Conservation (phyloP, 768 basidiomycete species). For the Favolaschia claudopus region DNA sequence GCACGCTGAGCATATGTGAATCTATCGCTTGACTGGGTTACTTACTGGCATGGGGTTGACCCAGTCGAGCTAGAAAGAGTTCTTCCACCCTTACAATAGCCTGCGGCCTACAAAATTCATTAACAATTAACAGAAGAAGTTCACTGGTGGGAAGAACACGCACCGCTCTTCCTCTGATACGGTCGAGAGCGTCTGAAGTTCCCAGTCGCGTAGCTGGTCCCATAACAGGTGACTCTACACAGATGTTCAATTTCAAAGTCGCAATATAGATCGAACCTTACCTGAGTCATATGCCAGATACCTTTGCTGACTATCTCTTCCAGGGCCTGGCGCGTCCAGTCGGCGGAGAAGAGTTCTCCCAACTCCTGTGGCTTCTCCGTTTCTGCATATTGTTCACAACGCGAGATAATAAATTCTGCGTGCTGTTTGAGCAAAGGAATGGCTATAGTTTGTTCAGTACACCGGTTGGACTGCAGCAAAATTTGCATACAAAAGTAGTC, state of each 20-base stretch:
- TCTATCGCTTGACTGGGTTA: slow-evolving; percentile 3
- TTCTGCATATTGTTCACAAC: slow-evolving; percentile 49
- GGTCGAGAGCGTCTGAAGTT: slow-evolving; percentile 65
- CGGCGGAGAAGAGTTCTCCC: slow-evolving; percentile 64
- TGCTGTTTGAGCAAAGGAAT: slow-evolving; percentile 77
- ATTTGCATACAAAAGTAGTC: slow-evolving; percentile 81
- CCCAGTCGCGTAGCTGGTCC: slow-evolving; percentile 79
- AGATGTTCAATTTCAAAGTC: neutral
- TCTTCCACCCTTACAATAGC: slow-evolving; percentile 61
- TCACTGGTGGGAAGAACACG: neutral
- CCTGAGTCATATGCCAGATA: slow-evolving; percentile 69
- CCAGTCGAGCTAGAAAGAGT: slow-evolving; percentile 70
- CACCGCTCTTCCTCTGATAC: slow-evolving; percentile 57
- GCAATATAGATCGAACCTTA: slow-evolving; percentile 32
- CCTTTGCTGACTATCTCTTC: slow-evolving; percentile 63
- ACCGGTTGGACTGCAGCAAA: neutral
- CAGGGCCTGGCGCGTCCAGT: slow-evolving; percentile 68
- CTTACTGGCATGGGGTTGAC: slow-evolving; percentile 79
- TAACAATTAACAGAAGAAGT: slow-evolving; percentile 11
- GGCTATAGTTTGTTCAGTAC: slow-evolving; percentile 52
- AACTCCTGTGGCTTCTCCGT: slow-evolving; percentile 55
- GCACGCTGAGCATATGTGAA: neutral
- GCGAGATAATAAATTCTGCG: slow-evolving; percentile 62
- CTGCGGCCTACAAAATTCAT: slow-evolving; percentile 40
- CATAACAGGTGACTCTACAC: slow-evolving; percentile 74